Evolutionary conservation across 495 filamentous ascomycete species (phyloP).

Genomic region (Immersiella caudata): DNA sequence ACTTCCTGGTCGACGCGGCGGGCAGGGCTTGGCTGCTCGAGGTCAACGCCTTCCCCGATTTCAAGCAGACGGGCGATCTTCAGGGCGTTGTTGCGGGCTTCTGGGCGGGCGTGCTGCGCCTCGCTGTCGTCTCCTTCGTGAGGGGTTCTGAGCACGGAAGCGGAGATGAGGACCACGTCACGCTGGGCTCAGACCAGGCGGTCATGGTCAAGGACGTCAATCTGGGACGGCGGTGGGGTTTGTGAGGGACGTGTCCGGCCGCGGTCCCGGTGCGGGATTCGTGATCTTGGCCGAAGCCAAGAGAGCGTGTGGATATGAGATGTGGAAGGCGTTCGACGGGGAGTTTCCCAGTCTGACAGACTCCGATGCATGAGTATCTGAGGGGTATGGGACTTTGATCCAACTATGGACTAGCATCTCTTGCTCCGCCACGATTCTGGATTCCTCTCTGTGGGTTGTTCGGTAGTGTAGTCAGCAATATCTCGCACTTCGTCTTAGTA

Average conservation of each 20-base stretch:
- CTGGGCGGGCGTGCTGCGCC: conserved; percentile 70
- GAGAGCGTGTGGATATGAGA: neutral
- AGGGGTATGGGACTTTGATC: neutral
- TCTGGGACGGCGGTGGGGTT: conserved; percentile 36
- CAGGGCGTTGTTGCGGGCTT: conserved; percentile 71
- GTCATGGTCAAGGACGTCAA: conserved; percentile 39
- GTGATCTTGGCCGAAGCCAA: neutral
- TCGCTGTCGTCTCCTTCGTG: conserved; percentile 56
- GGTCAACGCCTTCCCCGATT: conserved; percentile 97
- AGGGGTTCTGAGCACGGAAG: conserved; percentile 14
- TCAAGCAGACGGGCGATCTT: conserved; percentile 81
- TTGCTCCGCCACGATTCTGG: conserved; percentile 10
- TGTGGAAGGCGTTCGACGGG: neutral
- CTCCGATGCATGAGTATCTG: neutral
- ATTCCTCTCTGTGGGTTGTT: neutral
- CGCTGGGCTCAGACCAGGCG: conserved; percentile 26
- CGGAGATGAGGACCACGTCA: conserved; percentile 28
- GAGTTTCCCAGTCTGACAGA: neutral
- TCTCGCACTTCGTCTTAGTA: neutral
- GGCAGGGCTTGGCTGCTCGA: conserved; percentile 77
- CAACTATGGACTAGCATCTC: neutral
- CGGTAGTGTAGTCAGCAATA: neutral
- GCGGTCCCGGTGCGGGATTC: neutral
- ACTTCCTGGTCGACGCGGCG: conserved; percentile 77
- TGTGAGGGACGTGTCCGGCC: neutral